These are phyloP conservation scores for Canavalia gladiata DNA, from an alignment of 306 rosid genomes.

Conservation along the genomic window DNA sequence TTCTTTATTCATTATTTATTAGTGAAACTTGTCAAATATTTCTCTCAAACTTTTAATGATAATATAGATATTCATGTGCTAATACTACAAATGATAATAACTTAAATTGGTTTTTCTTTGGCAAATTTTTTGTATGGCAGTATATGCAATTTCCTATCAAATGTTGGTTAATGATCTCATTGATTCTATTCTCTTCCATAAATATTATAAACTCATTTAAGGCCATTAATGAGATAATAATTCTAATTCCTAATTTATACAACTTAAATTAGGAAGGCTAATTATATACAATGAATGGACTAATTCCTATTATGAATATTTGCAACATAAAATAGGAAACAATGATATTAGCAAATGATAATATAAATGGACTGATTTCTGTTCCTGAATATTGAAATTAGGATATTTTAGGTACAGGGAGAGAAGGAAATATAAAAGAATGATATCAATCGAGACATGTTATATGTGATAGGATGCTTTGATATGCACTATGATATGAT, in stretches of 20 bases:
- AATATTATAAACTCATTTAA: no score
- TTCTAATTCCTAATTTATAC: neutral
- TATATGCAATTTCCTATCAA: neutral
- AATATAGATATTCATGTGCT: neutral
- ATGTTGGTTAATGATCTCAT: neutral
- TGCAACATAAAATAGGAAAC: neutral
- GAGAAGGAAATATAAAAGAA: no score
- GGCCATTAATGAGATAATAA: neutral
- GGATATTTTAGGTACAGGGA: no score
- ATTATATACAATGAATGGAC: neutral
- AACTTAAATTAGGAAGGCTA: neutral
- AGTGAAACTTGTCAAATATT: slow-evolving; percentile 1
- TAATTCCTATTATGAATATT: neutral
- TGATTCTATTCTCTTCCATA: no score
- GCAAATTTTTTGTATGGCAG: neutral
- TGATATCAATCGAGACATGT: no score
- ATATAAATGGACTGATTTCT: no score
- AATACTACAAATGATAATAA: neutral
- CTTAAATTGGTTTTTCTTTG: neutral
- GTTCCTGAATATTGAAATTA: no score
- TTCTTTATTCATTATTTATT: neutral
- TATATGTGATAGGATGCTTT: no score
- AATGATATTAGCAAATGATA: no score
- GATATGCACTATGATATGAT: no score
- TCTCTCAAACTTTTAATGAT: neutral